These are phyloP conservation scores for Pseudocohnilembus persalinus DNA, from an alignment of 169 alveolate genomes.

Conservation along the genomic window DNA sequence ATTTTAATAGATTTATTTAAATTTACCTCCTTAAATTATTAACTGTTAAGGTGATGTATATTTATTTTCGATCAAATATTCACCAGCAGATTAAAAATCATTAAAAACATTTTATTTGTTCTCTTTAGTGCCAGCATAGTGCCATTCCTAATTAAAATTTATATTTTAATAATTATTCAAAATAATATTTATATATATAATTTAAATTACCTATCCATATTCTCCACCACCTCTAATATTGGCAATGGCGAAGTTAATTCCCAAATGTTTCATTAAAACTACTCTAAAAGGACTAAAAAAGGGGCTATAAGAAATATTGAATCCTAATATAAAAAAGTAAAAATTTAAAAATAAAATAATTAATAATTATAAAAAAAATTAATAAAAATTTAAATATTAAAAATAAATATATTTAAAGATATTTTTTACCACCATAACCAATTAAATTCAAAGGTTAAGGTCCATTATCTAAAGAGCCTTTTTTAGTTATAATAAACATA, in stretches of 20 bases:
- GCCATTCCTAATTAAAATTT: neutral
- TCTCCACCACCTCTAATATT: neutral
- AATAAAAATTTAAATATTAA: too few relatives aligned
- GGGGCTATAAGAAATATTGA: neutral
- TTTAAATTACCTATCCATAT: neutral
- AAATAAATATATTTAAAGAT: too few relatives aligned
- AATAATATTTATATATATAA: too few relatives aligned
- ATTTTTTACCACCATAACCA: neutral
- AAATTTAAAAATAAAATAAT: too few relatives aligned
- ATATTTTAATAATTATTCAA: too few relatives aligned
- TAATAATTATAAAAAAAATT: too few relatives aligned
- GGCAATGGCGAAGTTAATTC: neutral
- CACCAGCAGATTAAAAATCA: neutral
- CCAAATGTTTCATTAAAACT: neutral
- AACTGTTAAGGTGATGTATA: neutral
- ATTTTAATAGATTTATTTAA: too few relatives aligned
- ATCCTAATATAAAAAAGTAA: neutral
- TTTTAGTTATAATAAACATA: neutral
- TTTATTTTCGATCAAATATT: neutral
- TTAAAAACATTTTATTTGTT: neutral
- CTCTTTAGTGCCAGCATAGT: neutral
- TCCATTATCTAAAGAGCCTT: neutral
- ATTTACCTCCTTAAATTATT: neutral
- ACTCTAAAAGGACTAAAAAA: neutral
- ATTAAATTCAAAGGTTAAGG: neutral